Conservation (phyloP, 75 land plant species). For the Picea glauca region DNA sequence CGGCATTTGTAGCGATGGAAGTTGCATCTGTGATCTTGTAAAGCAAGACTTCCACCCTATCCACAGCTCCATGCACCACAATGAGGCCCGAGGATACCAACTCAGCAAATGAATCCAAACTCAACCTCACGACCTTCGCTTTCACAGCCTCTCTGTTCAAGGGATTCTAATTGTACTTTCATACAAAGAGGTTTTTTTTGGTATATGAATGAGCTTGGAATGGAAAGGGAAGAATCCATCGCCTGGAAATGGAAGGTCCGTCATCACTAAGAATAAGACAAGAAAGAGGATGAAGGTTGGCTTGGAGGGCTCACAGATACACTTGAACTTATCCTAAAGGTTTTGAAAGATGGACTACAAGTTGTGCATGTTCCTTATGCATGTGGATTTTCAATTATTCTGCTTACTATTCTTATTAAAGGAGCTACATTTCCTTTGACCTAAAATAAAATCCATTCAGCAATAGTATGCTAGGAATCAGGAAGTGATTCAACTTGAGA, state of each 20-base stretch:
- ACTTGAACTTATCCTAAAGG: too few species aligned
- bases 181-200: too few species aligned
- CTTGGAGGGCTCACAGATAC: too few species aligned
- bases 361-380: slow-evolving; percentile 81
- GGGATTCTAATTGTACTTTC: background rate
- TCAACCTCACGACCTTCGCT: slow-evolving; percentile 8
- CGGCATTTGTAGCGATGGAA: slow-evolving; percentile 18
- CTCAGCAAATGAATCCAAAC: background rate
- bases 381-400: slow-evolving; percentile 96
- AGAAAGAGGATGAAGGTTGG: too few species aligned
- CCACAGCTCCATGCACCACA: slow-evolving; percentile 33
- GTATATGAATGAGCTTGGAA: too few species aligned
- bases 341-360: slow-evolving; percentile 80
- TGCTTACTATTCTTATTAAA: slow-evolving; percentile 86
- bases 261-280: background rate
- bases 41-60: slow-evolving; percentile 57
- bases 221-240: background rate
- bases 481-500: slow-evolving; percentile 52
- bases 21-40: slow-evolving; percentile 89
- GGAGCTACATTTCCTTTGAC: slow-evolving; percentile 92
- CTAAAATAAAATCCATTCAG: too few species aligned
- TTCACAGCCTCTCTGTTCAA: background rate
- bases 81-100: background rate
- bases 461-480: too few species aligned
- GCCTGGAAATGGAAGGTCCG: background rate